Percentiles rank a stretch among this genome's conserved stretches.
Evolutionary conservation across 2,329 filamentous ascomycete genomes (phyloP).

Genomic region (Nannizziopsis arthrosporioides): DNA sequence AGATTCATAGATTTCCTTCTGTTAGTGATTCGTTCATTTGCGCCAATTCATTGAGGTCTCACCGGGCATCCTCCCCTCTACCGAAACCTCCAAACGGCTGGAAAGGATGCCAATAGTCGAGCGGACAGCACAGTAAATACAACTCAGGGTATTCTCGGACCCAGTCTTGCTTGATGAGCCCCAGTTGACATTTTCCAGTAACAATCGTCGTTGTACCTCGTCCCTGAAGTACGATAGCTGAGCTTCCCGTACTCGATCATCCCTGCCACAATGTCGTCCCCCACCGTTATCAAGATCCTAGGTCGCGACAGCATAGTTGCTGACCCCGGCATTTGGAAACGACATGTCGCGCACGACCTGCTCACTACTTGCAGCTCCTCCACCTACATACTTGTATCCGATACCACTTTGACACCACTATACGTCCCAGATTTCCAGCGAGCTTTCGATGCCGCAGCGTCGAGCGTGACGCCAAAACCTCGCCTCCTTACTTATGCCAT

Average conservation of each 20-base stretch:
- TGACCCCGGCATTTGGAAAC: conserved; percentile 79
- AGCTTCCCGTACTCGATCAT: conserved; percentile 2
- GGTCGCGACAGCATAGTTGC: conserved; percentile 84
- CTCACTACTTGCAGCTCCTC: conserved; percentile 66
- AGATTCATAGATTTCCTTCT: too few species aligned
- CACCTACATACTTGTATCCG: conserved; percentile 92
- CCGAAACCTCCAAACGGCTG: too few species aligned
- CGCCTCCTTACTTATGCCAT: conserved; percentile 78
- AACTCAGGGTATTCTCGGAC: too few species aligned
- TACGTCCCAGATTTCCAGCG: conserved; percentile 70
- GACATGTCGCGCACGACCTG: conserved; percentile 70
- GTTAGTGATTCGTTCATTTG: too few species aligned
- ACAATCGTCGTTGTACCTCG: too few species aligned
- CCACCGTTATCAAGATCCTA: conserved; percentile 64
- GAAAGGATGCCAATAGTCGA: too few species aligned
- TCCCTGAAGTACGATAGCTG: not conserved
- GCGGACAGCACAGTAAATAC: too few species aligned
- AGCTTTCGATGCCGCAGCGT: conserved; percentile 46
- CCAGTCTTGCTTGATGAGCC: too few species aligned
- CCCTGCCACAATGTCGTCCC: conserved; percentile 20
- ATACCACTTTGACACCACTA: conserved; percentile 73
- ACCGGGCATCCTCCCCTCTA: too few species aligned
- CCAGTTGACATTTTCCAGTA: too few species aligned
- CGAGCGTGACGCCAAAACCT: conserved; percentile 39
- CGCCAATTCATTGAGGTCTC: too few species aligned